phyloP scores from a whole-genome alignment of 768 basidiomycete species.

The Boletus patriciae region DNA sequence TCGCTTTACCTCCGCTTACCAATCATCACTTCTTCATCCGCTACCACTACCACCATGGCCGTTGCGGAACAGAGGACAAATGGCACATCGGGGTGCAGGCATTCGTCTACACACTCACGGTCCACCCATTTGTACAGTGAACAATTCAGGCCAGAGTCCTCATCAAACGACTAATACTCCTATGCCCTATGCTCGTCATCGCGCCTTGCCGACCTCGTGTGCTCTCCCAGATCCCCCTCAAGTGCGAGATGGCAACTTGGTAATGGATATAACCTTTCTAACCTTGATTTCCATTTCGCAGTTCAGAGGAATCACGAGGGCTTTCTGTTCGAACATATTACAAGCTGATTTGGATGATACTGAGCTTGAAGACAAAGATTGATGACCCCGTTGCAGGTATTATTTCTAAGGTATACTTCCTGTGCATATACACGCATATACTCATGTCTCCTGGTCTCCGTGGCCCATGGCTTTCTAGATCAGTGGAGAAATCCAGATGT shows the following conservation, averaged over 20 bases:
- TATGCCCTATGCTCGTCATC: constrained; percentile 44
- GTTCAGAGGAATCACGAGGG: not conserved
- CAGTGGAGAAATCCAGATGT: not conserved
- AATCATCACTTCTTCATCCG: too few species aligned
- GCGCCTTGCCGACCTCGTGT: constrained; percentile 19
- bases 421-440: not conserved
- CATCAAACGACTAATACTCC: constrained; percentile 42
- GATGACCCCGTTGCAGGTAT: not conserved
- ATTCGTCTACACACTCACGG: constrained; percentile 68
- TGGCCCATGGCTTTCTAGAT: not conserved
- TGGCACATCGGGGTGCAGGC: constrained; percentile 38
- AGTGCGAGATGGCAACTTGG: too few species aligned
- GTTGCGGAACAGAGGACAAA: constrained; percentile 35
- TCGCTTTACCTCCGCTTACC: too few species aligned
- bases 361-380: not conserved
- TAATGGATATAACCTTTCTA: too few species aligned
- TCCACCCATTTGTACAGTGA: constrained; percentile 46
- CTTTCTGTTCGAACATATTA: not conserved
- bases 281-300: too few species aligned
- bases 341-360: not conserved
- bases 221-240: too few species aligned
- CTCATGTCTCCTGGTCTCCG: too few species aligned
- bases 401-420: not conserved
- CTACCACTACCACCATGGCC: too few species aligned
- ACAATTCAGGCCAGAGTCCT: constrained; percentile 36